A percentile compares a stretch with the other conserved stretches of the same genome.
Evolutionary conservation across 2,329 filamentous ascomycete species (phyloP).

Genomic region (Fusarium circinatum): DNA sequence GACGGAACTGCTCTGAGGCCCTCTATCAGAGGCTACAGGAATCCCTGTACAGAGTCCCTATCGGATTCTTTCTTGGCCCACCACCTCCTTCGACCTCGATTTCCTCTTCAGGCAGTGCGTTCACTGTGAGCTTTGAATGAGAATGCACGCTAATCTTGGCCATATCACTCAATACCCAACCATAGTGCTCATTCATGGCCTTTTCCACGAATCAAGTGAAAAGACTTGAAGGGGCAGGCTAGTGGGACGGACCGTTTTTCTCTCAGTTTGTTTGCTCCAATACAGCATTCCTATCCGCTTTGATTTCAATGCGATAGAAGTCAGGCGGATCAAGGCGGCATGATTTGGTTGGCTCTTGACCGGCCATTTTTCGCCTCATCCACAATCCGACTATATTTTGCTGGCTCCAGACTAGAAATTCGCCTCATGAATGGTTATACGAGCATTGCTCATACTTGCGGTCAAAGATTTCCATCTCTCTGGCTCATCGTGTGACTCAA

Average conservation of each 20-base stretch:
- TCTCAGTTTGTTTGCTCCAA: conserved; percentile 18
- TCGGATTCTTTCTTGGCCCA: conserved; percentile 32
- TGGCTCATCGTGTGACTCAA: conserved; percentile 37
- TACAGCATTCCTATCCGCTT: conserved; percentile 13
- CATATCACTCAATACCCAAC: conserved; percentile 35
- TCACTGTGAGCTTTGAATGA: conserved; percentile 1
- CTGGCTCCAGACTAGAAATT: conserved; percentile 26
- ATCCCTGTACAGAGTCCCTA: conserved; percentile 32
- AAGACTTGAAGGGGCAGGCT: conserved; percentile 27
- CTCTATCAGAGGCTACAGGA: conserved; percentile 16
- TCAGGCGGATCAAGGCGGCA: conserved; percentile 33
- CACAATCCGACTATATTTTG: conserved; percentile 15
- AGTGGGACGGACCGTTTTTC: conserved; percentile 46
- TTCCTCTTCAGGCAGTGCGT: conserved; percentile 35
- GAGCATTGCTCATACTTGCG: conserved; percentile 36
- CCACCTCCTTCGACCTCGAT: conserved; percentile 31
- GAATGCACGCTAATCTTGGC: conserved; percentile 17
- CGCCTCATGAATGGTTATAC: conserved; percentile 30
- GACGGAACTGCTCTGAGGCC: conserved; percentile 31
- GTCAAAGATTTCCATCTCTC: conserved; percentile 35
- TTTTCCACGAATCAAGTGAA: conserved; percentile 14
- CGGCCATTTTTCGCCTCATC: conserved; percentile 30
- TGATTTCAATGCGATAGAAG: conserved; percentile 17
- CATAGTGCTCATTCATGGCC: conserved; percentile 17
- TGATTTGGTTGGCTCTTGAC: conserved; percentile 36